Evolutionary conservation across 139 green algal species (phyloP).

Genomic region (Chlamydomonas urium): DNA sequence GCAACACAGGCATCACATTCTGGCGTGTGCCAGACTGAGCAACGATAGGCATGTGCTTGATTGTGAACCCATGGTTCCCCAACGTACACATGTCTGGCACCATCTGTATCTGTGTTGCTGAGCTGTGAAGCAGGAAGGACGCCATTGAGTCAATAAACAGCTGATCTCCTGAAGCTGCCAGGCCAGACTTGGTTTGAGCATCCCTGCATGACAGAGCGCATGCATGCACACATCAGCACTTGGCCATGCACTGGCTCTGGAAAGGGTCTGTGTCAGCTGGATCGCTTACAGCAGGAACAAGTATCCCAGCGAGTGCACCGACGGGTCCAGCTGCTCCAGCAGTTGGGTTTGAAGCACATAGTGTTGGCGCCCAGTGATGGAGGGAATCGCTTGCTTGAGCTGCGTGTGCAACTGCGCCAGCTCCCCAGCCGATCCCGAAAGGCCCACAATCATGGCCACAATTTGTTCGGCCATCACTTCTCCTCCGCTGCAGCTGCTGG

Average conservation of each 20-base stretch:
- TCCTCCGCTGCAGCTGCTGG: too few relatives aligned
- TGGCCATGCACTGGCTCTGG: background rate
- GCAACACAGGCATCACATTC: background rate
- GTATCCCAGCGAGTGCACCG: background rate
- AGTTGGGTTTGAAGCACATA: background rate
- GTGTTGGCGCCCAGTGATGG: constrained; percentile 7
- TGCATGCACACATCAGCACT: background rate
- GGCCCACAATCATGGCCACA: background rate
- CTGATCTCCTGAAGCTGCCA: background rate
- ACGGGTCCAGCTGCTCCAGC: background rate
- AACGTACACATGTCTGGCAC: constrained; percentile 11
- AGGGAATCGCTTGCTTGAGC: background rate
- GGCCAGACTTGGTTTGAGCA: constrained; percentile 5
- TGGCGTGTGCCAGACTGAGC: too few relatives aligned
- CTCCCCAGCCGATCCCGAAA: background rate
- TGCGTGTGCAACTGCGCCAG: background rate
- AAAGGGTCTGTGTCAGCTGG: background rate
- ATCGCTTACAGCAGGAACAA: constrained; percentile 8
- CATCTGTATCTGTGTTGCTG: background rate
- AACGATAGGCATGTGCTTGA: background rate
- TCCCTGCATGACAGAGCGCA: background rate
- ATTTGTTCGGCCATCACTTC: background rate
- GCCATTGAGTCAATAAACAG: constrained; percentile 6
- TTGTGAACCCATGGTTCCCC: background rate
- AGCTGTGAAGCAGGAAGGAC: background rate